Conservation (phyloP, 2,329 filamentous ascomycete species). For the Seiridium cupressi region DNA sequence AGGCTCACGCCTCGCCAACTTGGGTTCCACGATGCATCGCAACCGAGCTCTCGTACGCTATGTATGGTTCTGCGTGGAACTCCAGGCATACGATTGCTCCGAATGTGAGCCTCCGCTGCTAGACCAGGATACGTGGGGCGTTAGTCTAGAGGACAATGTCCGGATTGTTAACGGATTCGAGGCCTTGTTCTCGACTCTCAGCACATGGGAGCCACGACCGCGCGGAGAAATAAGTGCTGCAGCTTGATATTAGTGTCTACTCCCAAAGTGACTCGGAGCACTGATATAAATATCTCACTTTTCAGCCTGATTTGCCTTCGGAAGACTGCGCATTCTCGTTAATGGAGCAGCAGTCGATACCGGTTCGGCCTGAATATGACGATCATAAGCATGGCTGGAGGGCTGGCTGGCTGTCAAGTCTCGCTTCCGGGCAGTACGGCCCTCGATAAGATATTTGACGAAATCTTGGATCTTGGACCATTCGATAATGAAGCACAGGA, state of each 20-base stretch:
- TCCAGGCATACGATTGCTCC: conserved; percentile 26
- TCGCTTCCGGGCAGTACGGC: conserved; percentile 11
- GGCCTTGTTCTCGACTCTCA: conserved; percentile 28
- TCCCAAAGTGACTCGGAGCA: conserved; percentile 34
- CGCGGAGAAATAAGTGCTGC: conserved; percentile 23
- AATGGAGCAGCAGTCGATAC: conserved; percentile 6
- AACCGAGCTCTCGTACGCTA: conserved; percentile 24
- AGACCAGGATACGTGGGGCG: not conserved
- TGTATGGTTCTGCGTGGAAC: conserved; percentile 29
- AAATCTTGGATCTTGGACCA: conserved; percentile 27
- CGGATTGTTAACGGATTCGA: conserved; percentile 26
- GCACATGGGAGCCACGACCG: conserved; percentile 25
- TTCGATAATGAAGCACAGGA: conserved; percentile 25
- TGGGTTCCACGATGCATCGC: conserved; percentile 24
- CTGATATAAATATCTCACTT: conserved; percentile 33
- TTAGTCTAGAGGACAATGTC: conserved; percentile 11
- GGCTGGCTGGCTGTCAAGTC: conserved; percentile 21
- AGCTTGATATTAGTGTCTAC: conserved; percentile 35
- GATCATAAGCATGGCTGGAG: conserved; percentile 24
- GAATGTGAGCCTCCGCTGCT: not conserved
- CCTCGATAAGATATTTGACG: conserved; percentile 18
- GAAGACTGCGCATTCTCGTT: not conserved
- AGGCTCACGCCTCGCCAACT: conserved; percentile 22
- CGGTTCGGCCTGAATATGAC: conserved; percentile 8
- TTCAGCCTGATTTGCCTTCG: conserved; percentile 19